Conservation (phyloP, 2,329 filamentous ascomycete species). For the Ophiostoma pallidulum region DNA sequence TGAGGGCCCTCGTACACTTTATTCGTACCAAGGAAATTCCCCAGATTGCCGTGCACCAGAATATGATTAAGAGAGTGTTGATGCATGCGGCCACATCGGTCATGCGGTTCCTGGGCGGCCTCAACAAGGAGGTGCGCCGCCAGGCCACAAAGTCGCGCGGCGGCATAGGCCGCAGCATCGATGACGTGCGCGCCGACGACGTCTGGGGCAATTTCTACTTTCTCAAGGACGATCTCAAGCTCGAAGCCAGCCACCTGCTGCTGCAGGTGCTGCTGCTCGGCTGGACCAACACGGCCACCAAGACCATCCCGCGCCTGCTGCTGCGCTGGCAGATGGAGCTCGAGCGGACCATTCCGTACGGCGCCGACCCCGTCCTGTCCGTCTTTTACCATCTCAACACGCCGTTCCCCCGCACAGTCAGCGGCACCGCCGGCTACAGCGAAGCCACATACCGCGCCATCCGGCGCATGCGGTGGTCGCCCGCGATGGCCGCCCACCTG, state of each 20-base stretch:
- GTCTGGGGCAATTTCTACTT: conserved; percentile 1
- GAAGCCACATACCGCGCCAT: too few relatives aligned
- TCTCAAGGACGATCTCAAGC: background rate
- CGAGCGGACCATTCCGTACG: background rate
- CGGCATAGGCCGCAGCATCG: background rate
- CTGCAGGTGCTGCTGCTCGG: background rate
- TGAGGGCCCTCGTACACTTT: too few relatives aligned
- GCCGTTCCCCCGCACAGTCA: too few relatives aligned
- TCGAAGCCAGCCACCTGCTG: background rate
- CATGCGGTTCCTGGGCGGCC: background rate
- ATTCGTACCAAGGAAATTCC: too few relatives aligned
- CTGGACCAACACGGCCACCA: background rate
- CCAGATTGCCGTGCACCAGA: too few relatives aligned
- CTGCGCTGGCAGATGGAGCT: background rate
- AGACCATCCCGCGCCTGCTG: background rate
- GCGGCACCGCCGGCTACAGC: too few relatives aligned
- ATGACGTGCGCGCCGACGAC: background rate
- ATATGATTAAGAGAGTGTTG: too few relatives aligned
- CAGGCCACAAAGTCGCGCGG: background rate
- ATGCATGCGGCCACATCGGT: background rate
- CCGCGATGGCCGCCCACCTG: too few relatives aligned
- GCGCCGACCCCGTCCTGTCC: too few relatives aligned
- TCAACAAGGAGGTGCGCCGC: background rate
- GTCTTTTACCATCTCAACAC: background rate
- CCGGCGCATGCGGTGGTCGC: too few relatives aligned